phyloP scores from a whole-genome alignment of 2,329 filamentous ascomycete species.

The Ampelomyces quisqualis region DNA sequence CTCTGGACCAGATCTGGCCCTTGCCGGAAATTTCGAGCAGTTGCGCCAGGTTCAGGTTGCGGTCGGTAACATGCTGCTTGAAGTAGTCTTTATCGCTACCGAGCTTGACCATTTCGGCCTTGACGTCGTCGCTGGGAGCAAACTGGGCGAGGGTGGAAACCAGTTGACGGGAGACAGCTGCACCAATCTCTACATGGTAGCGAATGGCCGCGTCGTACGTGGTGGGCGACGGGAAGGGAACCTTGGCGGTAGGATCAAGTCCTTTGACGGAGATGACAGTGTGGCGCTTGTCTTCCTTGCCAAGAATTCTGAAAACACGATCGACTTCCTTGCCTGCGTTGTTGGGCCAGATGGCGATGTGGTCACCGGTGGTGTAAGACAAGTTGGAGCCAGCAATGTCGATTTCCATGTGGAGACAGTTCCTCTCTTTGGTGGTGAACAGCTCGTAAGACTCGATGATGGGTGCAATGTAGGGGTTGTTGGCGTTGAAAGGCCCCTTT shows the following conservation, averaged over 20 bases:
- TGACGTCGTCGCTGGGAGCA: constrained; percentile 78
- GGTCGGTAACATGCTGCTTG: constrained; percentile 75
- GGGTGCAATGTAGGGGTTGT: constrained; percentile 95
- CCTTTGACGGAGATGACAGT: constrained; percentile 85
- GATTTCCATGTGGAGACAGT: constrained; percentile 95
- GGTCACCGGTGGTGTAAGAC: constrained; percentile 92
- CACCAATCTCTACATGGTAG: constrained; percentile 96
- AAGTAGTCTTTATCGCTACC: constrained; percentile 96
- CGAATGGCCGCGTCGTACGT: constrained; percentile 91
- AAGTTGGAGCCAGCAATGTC: constrained; percentile 88
- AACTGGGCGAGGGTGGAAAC: constrained; percentile 84
- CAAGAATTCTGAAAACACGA: constrained; percentile 78
- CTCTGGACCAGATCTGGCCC: constrained; percentile 73
- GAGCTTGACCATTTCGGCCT: constrained; percentile 84
- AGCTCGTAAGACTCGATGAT: constrained; percentile 88
- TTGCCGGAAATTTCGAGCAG: constrained; percentile 72
- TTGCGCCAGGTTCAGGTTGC: constrained; percentile 87
- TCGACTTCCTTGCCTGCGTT: constrained; percentile 93
- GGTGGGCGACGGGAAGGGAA: constrained; percentile 94
- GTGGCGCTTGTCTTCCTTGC: constrained; percentile 73
- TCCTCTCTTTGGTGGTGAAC: constrained; percentile 84
- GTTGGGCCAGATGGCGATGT: constrained; percentile 95
- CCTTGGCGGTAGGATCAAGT: constrained; percentile 91
- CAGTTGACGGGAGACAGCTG: constrained; percentile 94
- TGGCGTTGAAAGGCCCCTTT: constrained; percentile 90